Base-by-base conservation (phyloP, 805 yeast species). In the Cyberlindnera subsufficiens region DNA sequence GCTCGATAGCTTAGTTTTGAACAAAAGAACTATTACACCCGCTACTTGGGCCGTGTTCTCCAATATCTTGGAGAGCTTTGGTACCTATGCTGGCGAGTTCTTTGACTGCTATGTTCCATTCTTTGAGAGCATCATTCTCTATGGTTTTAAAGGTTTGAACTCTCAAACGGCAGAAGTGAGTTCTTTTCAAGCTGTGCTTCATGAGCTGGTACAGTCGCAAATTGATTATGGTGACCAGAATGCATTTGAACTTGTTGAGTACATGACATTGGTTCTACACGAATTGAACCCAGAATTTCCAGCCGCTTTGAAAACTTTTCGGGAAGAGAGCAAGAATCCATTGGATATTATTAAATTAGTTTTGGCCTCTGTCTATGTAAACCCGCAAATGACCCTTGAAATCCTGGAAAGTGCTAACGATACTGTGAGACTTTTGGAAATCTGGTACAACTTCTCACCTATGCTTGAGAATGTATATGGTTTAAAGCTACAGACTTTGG, bases 381-480 rank as follows among this genome's bases (percentile, higher is more conserved):
- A 84, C 53, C 77, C 91, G 3, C 60, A 65, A 5, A 66, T 68
- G 29, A 71, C 90, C 0, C 58, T 88, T 43, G 67, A 66, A 34
- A 48, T 71, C 3, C 64, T 86, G 36, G 77, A 77, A 51, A 65
- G 71, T 25, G 53, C 59, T 17, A 67, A 72, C 16, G 67, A 68
- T 30, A 65, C 82, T 2, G 67, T 74, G 25, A 54, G 60, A 9
- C 67, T 85, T 40, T 71, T 89, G 46, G 69, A 69, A 20, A 59
- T 69, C 41, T 88, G 96, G 96, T 76, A 84, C 55, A 67, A 71
- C 20, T 52, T 74, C 20, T 75, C 77, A 3, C 5, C 49, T 6
- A 54, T 63, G 18, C 71, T 86, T 51, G 72, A 73, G 29, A 70
- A 88, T 38, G 96, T 87, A 3, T 86, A 80, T 55, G 93, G 86